phyloP scores from a whole-genome alignment of 208 protist genomes.

The Trypanosoma brucei region DNA sequence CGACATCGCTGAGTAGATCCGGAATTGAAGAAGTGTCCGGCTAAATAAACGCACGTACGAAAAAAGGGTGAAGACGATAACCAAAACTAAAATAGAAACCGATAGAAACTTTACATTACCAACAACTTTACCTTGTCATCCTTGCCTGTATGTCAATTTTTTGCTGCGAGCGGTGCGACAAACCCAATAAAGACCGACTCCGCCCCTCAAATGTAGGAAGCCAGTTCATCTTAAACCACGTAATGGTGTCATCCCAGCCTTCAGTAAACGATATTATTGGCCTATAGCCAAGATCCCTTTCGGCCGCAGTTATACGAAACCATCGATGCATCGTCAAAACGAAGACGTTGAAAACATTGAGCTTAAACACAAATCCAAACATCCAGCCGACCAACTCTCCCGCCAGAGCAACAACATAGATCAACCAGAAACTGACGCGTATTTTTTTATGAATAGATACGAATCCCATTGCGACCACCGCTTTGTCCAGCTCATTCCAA shows the following conservation, averaged over 20 bases:
- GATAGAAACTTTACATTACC: too few species aligned
- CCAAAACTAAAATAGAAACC: too few species aligned
- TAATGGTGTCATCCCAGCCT: slow-evolving; percentile 86
- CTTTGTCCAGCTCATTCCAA: slow-evolving; percentile 91
- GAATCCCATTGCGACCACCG: slow-evolving; percentile 87
- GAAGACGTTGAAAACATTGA: slow-evolving; percentile 93
- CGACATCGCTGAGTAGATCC: too few species aligned
- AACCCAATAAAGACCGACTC: slow-evolving; percentile 64
- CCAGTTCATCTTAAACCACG: slow-evolving; percentile 89
- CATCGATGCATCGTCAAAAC: slow-evolving; percentile 94
- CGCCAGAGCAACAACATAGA: slow-evolving; percentile 79
- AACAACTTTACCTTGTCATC: slow-evolving; percentile 17
- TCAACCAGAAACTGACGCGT: slow-evolving; percentile 88
- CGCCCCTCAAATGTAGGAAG: slow-evolving; percentile 76
- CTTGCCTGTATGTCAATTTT: slow-evolving; percentile 89
- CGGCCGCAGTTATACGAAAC: slow-evolving; percentile 89
- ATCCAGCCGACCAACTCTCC: slow-evolving; percentile 72
- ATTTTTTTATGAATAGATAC: slow-evolving; percentile 69
- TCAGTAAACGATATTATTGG: slow-evolving; percentile 87
- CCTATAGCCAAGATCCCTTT: slow-evolving; percentile 80
- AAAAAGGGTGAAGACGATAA: too few species aligned
- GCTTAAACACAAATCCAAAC: slow-evolving; percentile 81
- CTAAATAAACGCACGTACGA: too few species aligned
- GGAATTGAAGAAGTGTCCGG: too few species aligned
- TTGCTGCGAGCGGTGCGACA: slow-evolving; percentile 73